Conservation (phyloP, 495 filamentous ascomycete species). For the Stereocaulon alpinum region DNA sequence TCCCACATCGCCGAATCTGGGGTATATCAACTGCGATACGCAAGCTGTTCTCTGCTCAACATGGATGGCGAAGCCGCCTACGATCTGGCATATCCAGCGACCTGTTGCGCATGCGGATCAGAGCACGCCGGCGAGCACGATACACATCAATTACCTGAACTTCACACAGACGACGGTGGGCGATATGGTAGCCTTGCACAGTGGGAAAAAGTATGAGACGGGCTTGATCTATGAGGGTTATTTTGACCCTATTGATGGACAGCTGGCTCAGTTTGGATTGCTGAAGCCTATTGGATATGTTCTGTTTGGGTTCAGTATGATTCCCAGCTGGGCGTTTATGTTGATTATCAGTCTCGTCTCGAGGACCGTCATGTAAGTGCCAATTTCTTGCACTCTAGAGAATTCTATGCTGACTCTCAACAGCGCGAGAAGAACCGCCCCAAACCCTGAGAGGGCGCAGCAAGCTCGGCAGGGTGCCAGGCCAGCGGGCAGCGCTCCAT, state of each 20-base stretch:
- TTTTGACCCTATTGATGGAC: constrained; percentile 74
- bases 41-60: constrained; percentile 70
- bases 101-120: constrained; percentile 44
- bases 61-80: constrained; percentile 64
- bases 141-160: constrained; percentile 54
- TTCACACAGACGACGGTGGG: constrained; percentile 52
- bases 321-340: constrained; percentile 70
- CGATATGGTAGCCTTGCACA: constrained; percentile 52
- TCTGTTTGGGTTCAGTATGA: constrained; percentile 44
- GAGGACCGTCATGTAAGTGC: constrained; percentile 73
- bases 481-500: not conserved
- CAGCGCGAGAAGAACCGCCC: not conserved
- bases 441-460: not conserved
- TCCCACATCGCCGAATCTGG: constrained; percentile 60
- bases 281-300: constrained; percentile 58
- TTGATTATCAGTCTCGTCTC: constrained; percentile 71
- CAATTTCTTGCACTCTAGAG: not conserved
- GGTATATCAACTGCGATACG: constrained; percentile 65
- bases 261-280: constrained; percentile 53
- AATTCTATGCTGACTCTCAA: not conserved
- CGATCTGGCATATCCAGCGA: constrained; percentile 63
- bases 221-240: constrained; percentile 53
- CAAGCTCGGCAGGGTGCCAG: not conserved
- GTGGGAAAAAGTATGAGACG: constrained; percentile 48
- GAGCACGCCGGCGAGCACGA: constrained; percentile 32